A percentile compares a stretch with the other conserved stretches of the same genome.
These are phyloP conservation scores for Candida silvicultrix DNA, from an alignment of 805 yeast species.

Conservation along the genomic window DNA sequence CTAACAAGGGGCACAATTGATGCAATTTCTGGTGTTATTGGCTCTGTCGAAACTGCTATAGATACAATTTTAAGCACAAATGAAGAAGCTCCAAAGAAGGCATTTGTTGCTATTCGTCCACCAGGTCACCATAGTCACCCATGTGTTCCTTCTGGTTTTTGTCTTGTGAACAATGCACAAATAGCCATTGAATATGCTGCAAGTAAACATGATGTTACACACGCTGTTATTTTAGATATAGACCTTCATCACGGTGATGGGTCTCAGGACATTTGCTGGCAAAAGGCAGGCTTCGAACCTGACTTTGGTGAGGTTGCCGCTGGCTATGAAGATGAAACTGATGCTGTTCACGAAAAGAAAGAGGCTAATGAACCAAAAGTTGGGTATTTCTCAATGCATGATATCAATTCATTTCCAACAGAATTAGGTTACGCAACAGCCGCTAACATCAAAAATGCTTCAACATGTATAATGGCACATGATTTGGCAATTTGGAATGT, in stretches of 20 bases:
- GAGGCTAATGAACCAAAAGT: constrained; percentile 46
- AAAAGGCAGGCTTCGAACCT: constrained; percentile 56
- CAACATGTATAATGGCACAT: constrained; percentile 72
- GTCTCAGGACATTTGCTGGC: constrained; percentile 81
- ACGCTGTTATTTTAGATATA: constrained; percentile 75
- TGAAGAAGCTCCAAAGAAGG: constrained; percentile 31
- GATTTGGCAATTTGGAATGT: constrained; percentile 80
- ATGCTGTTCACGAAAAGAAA: constrained; percentile 39
- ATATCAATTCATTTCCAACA: constrained; percentile 81
- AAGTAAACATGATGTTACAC: constrained; percentile 56
- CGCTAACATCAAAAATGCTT: constrained; percentile 66
- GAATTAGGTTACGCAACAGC: constrained; percentile 72
- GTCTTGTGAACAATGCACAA: constrained; percentile 76
- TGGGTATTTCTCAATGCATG: constrained; percentile 81
- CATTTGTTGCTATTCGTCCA: constrained; percentile 68
- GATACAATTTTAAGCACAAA: constrained; percentile 40
- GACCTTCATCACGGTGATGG: constrained; percentile 92
- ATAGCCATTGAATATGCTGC: constrained; percentile 75
- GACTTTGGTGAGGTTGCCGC: constrained; percentile 34
- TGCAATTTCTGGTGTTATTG: constrained; percentile 73
- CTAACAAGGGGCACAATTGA: constrained; percentile 56
- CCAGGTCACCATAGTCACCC: constrained; percentile 89
- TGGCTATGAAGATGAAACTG: constrained; percentile 17
- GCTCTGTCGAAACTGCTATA: constrained; percentile 66
- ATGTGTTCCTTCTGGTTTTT: constrained; percentile 79